phyloP scores from a whole-genome alignment of 75 land plant species.

The Sequoia sempervirens region DNA sequence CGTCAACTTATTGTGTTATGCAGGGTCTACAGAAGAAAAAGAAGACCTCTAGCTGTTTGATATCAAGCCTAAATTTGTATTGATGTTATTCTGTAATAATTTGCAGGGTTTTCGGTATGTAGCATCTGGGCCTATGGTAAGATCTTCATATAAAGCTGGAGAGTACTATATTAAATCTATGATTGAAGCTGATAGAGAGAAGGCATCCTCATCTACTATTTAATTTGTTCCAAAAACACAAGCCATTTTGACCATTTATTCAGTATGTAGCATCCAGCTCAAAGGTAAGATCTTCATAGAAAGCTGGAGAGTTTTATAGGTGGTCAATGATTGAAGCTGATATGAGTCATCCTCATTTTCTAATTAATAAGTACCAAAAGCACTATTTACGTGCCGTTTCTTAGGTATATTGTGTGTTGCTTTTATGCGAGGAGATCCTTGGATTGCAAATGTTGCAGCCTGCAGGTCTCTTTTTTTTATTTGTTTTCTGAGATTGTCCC shows the following conservation, averaged over 20 bases:
- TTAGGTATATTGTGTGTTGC: not conserved
- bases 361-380: not conserved
- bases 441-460: not conserved
- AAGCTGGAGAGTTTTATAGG: not conserved
- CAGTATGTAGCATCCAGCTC: not conserved
- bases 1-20: not conserved
- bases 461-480: not conserved
- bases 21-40: not conserved
- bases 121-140: slow-evolving; percentile 97
- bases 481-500: not conserved
- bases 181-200: slow-evolving; percentile 87
- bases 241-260: not conserved
- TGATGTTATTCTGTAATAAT: not conserved
- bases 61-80: not conserved
- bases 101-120: slow-evolving; percentile 93
- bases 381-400: not conserved
- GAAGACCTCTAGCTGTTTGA: not conserved
- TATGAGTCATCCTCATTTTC: not conserved
- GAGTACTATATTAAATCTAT: slow-evolving; percentile 92
- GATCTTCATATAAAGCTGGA: slow-evolving; percentile 97
- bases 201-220: slow-evolving; percentile 14
- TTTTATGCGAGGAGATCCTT: not conserved
- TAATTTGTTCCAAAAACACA: not conserved
- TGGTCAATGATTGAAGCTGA: not conserved
- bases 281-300: not conserved